phyloP scores from a whole-genome alignment of 1,139 yeast genomes.

The Suhomyces kunorum region DNA sequence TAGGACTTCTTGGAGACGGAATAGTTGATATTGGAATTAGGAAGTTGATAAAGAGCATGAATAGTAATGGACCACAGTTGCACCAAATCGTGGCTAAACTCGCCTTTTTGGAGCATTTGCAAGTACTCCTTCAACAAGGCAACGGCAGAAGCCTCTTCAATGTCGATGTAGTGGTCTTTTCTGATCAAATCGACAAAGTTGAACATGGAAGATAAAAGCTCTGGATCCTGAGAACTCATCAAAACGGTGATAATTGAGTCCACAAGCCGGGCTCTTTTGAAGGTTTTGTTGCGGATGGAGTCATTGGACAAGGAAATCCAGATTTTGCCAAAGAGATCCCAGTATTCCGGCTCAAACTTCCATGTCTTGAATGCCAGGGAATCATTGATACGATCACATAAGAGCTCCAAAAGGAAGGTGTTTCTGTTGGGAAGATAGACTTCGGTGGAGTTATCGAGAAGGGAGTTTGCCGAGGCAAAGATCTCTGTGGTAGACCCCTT shows the following conservation, averaged over 20 bases:
- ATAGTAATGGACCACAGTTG: conserved; percentile 27
- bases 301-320: conserved; percentile 36
- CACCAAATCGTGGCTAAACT: not conserved
- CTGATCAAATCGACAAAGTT: conserved; percentile 21
- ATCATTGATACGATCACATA: conserved; percentile 67
- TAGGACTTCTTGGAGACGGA: conserved; percentile 35
- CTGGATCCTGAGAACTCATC: conserved; percentile 15
- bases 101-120: not conserved
- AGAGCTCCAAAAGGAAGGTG: conserved; percentile 62
- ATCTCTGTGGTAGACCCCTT: conserved; percentile 51
- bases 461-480: conserved; percentile 38
- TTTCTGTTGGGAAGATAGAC: conserved; percentile 63
- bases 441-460: conserved; percentile 36
- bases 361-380: conserved; percentile 37
- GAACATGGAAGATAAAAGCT: conserved; percentile 17
- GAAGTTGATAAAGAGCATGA: conserved; percentile 27
- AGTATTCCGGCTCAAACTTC: conserved; percentile 42
- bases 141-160: conserved; percentile 33
- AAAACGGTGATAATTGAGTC: conserved; percentile 29
- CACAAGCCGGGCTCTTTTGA: conserved; percentile 33
- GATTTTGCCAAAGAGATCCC: conserved; percentile 48
- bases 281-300: conserved; percentile 30
- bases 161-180: conserved; percentile 30
- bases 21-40: conserved; percentile 27
- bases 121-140: conserved; percentile 23